Evolutionary conservation across 2,329 filamentous ascomycete genomes (phyloP), one percentile per base, ranked within the genome.

Genomic region (Epichloe gansuensis): DNA sequence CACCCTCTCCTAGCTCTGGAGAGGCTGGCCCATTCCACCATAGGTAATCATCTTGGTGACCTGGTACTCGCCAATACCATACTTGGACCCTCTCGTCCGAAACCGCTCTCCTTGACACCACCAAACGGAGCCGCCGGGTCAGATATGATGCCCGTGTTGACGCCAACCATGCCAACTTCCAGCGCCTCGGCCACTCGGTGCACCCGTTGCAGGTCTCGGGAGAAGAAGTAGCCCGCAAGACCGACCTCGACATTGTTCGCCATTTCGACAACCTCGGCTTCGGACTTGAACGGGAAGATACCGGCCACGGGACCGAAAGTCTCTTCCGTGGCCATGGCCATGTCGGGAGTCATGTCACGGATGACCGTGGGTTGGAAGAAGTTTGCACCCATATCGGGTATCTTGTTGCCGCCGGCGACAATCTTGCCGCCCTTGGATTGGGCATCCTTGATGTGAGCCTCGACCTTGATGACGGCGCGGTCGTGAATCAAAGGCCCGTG

Each of bases 221-320:
- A 90, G 75, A 88, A 97, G 74, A 98, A 95, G 72, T 97, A 97
- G 1, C 88, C 91, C 0, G 91, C 93, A 38, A 98, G 76, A 1
- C 93, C 93, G 39, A 97, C 91, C 50, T 91, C 83, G 1, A 88
- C 76, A 43, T 73, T 69, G 69, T 98, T 98, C 4, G 93, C 91
- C 58, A 91, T 71, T 57, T 79, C 75, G 34, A 97, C 82, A 5
- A 95, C 93, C 62, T 97, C 91, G 51, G 86, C 83, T 70, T 97
- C 93, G 0, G 85, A 89, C 46, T 88, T 80, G 65, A 97, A 98
- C 48, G 83, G 78, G 74, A 96, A 96, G 13, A 97, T 70, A 0
- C 87, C 91, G 0, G 91, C 91, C 0, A 97, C 86, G 3, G 93
- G 93, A 0, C 93, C 93, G 65, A 98, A 98, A 0, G 91, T 98